Percentiles rank a stretch among this genome's conserved stretches.
Conservation (phyloP, 169 alveolate species). For the Theileria annulata region DNA sequence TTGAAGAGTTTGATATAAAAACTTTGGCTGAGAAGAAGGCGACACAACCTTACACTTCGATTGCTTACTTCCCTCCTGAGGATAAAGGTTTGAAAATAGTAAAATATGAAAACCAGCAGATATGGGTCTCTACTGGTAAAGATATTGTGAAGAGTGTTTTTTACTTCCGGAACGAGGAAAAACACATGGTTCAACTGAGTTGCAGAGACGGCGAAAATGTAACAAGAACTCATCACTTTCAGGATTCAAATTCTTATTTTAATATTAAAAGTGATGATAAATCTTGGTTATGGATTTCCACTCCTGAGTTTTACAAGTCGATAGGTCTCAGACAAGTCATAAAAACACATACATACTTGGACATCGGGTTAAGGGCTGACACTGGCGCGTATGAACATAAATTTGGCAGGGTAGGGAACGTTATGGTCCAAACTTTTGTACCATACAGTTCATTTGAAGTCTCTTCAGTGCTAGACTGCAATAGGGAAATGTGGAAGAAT, state of each 20-base stretch:
- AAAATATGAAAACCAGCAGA: not conserved
- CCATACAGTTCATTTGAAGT: not conserved
- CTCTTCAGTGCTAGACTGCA: not conserved
- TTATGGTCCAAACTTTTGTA: not conserved
- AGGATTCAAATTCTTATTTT: not conserved
- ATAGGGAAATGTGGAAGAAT: not conserved
- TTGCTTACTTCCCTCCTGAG: not conserved
- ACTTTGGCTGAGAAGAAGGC: not conserved
- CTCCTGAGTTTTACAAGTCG: not conserved
- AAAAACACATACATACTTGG: not conserved
- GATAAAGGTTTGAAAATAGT: not conserved
- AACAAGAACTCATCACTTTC: not conserved
- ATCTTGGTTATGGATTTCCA: constrained; percentile 1
- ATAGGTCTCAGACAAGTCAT: not conserved
- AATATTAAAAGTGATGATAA: not conserved
- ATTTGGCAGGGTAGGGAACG: not conserved
- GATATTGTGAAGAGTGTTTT: not conserved
- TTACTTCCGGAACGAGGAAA: not conserved
- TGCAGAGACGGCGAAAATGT: not conserved
- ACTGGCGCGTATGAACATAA: not conserved
- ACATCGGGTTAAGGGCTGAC: not conserved
- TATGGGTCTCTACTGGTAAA: not conserved
- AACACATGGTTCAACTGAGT: not conserved
- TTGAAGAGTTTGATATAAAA: not conserved
- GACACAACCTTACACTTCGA: not conserved